Base-by-base conservation (phyloP, 2,329 filamentous ascomycete genomes). In the Talaromyces sp. region DNA sequence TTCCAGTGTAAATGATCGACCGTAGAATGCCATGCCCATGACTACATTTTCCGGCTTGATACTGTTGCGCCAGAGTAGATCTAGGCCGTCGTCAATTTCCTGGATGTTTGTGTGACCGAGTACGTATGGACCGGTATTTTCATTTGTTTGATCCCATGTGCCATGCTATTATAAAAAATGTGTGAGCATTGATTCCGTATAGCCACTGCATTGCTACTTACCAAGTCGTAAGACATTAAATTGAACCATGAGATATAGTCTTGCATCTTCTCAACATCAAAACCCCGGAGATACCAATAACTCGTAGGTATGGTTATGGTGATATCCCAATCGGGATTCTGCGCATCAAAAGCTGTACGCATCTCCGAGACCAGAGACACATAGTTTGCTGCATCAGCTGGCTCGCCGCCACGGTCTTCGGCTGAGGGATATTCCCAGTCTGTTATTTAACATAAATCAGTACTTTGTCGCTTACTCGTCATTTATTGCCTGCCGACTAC, bases 71-170 rank as follows among this genome's bases (percentile, higher is more conserved):
- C 68, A 75, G n/a, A 69, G 63, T 4, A 71, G 60, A 30, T 71
- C 64, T 0, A 74, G 57, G 2, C 61, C 66, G 4, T 63, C 6
- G 15, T 73, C 62, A 47, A 76, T 75, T 56, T 75, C 72, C 1
- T 72, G 72, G 3, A 73, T 17, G 44, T 72, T 73, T 13, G 70
- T 74, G 47, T 74, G 71, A 1, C 68, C 58, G 1, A 58, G 53
- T 19, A 69, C 55, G 39, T 66, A 64, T 8, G 64, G 65, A 2
- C 68, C 68, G 13, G 67, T 64, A 10, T 27, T 59, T 19, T 62
- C 52, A 49, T 57, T 57, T 13, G 61, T 57, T 11, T 39, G 51
- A 55, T 72, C 70, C 68, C 70, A 72, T 11, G 65, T 53, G 15
- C 57, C 57, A 44, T 59, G 57, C 42, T 47, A 47, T 47, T 19